Percentiles rank a stretch among this genome's conserved stretches.
These are phyloP conservation scores for Boletellus dicymbophilus DNA, from an alignment of 1,284 basidiomycete genomes.

Conservation along the genomic window DNA sequence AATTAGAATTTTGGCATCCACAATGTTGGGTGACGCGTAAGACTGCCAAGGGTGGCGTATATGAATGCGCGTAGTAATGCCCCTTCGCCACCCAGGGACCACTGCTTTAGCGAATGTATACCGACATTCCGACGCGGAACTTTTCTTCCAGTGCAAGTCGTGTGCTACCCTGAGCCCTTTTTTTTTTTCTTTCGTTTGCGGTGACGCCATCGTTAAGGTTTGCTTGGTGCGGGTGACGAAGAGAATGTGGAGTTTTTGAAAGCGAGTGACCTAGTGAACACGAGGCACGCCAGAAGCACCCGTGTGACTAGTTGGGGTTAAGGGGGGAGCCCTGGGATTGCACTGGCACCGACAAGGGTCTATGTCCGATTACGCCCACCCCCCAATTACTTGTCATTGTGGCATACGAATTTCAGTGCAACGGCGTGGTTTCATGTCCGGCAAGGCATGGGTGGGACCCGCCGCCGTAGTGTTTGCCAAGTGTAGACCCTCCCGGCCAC, in stretches of 20 bases:
- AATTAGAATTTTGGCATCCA: conserved; percentile 35
- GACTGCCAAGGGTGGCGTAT: conserved; percentile 19
- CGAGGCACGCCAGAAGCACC: conserved; percentile 33
- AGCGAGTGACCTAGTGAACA: conserved; percentile 15
- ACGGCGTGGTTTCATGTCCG: background rate
- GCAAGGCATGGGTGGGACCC: background rate
- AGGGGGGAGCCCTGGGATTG: conserved; percentile 17
- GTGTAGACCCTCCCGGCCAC: no score
- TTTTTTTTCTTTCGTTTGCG: conserved; percentile 16
- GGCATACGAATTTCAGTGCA: no score
- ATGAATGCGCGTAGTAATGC: conserved; percentile 8
- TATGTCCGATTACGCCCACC: background rate
- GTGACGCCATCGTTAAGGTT: no score
- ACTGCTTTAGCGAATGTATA: conserved; percentile 18
- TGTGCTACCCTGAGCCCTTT: no score
- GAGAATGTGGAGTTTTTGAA: conserved; percentile 2
- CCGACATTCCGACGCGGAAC: no score
- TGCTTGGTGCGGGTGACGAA: conserved; percentile 3
- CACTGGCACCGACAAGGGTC: conserved; percentile 4
- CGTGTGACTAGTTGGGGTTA: conserved; percentile 23
- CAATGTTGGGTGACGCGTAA: background rate
- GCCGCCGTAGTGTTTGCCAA: no score
- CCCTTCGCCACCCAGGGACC: conserved; percentile 29
- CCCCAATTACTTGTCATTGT: no score
- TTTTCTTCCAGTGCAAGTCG: no score